Conservation (phyloP, 2,329 filamentous ascomycete species). For the Trichophyton mentagrophytes region DNA sequence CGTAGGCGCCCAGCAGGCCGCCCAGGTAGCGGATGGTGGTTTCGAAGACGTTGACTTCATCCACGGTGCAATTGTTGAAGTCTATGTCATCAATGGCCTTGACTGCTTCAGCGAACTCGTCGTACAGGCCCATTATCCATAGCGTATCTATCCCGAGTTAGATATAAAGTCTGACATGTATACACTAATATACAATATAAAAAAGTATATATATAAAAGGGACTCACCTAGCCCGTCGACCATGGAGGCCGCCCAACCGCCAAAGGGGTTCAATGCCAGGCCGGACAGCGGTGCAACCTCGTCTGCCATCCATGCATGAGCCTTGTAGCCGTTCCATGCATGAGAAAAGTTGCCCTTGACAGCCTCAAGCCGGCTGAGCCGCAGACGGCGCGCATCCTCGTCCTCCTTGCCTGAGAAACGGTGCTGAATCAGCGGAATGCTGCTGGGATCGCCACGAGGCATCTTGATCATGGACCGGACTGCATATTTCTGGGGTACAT, state of each 20-base stretch:
- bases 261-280: slow-evolving; percentile 44
- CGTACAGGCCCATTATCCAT: slow-evolving; percentile 47
- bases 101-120: slow-evolving; percentile 45
- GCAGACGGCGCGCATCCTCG: not conserved
- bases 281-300: slow-evolving; percentile 48
- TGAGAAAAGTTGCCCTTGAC: slow-evolving; percentile 42
- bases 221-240: slow-evolving; percentile 35
- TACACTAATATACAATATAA: too few relatives aligned
- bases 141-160: slow-evolving; percentile 41
- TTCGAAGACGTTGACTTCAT: slow-evolving; percentile 36
- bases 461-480: slow-evolving; percentile 1
- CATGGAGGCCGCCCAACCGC: slow-evolving; percentile 49
- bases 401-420: not conserved
- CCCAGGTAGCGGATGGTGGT: slow-evolving; percentile 43
- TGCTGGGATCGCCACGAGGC: slow-evolving; percentile 1
- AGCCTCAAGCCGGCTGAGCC: slow-evolving; percentile 17
- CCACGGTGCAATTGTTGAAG: slow-evolving; percentile 32
- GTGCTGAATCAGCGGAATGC: slow-evolving; percentile 4
- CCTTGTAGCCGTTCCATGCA: slow-evolving; percentile 49
- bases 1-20: slow-evolving; percentile 41
- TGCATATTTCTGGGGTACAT: slow-evolving; percentile 1
- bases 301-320: slow-evolving; percentile 51
- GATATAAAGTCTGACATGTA: not conserved
- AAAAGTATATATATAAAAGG: too few relatives aligned
- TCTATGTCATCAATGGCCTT: slow-evolving; percentile 41